A percentile compares a stretch with the other conserved stretches of the same genome.
Conservation (phyloP, 352 stramenopile genomes). For the Phytophthora meadii region DNA sequence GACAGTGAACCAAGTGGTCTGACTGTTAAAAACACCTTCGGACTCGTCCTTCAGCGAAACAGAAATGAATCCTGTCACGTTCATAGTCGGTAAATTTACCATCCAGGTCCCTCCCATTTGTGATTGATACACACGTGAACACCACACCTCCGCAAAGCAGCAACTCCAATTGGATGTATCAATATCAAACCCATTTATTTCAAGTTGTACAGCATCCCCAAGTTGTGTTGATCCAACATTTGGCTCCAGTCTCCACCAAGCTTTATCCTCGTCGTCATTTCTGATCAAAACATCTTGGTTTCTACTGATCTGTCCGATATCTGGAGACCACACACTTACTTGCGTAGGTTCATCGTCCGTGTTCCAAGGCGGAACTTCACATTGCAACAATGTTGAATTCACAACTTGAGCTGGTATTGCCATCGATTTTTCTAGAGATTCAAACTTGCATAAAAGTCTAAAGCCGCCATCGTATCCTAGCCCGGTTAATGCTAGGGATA, state of each 20-base stretch:
- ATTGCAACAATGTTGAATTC: constrained; percentile 50
- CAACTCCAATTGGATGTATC: constrained; percentile 33
- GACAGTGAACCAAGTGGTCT: constrained; percentile 50
- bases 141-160: constrained; percentile 44
- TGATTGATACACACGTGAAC: constrained; percentile 21
- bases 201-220: constrained; percentile 18
- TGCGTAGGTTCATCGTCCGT: constrained; percentile 12
- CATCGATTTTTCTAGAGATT: constrained; percentile 24
- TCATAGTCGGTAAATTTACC: constrained; percentile 23
- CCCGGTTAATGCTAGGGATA: constrained; percentile 35
- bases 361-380: constrained; percentile 33
- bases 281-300: constrained; percentile 8
- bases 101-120: constrained; percentile 4
- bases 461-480: constrained; percentile 49
- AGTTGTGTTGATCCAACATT: constrained; percentile 22
- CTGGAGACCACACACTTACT: constrained; percentile 43
- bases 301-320: constrained; percentile 22
- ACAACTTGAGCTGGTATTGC: constrained; percentile 31
- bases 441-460: constrained; percentile 50
- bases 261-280: neutral
- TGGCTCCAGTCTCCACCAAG: constrained; percentile 39
- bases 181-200: constrained; percentile 5
- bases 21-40: neutral
- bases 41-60: constrained; percentile 23
- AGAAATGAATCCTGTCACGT: constrained; percentile 24